Evolutionary conservation across 148 eudicot species (phyloP).

Genomic region (Camellia lanceoleosa): DNA sequence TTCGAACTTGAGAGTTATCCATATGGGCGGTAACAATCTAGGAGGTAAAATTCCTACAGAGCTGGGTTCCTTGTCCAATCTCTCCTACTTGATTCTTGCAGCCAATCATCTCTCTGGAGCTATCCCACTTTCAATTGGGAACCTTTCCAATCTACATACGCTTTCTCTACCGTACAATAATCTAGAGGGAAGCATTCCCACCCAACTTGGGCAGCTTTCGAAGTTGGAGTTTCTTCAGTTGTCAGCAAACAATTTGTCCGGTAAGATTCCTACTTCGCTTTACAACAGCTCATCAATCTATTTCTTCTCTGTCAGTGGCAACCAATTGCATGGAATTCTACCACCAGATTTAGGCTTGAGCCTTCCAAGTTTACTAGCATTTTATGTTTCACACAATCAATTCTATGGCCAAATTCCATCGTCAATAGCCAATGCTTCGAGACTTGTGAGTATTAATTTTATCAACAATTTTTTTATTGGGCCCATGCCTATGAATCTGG

Average conservation of each 20-base stretch:
- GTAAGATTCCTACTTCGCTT: slow-evolving; percentile 5
- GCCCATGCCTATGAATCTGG: not conserved
- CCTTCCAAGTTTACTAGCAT: not conserved
- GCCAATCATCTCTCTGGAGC: not conserved
- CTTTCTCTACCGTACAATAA: not conserved
- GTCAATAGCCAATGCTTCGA: slow-evolving; percentile 13
- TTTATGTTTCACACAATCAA: not conserved
- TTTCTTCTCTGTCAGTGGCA: not conserved
- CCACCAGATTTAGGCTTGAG: slow-evolving; percentile 13
- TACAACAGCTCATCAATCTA: not conserved
- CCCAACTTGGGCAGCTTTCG: not conserved
- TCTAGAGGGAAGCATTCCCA: slow-evolving; percentile 15
- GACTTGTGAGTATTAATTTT: not conserved
- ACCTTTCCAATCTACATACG: not conserved
- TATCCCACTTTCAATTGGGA: not conserved
- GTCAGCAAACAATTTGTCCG: not conserved
- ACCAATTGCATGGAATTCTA: slow-evolving; percentile 7
- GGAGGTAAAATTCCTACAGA: slow-evolving; percentile 9
- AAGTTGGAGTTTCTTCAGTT: not conserved
- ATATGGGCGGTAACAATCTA: not conserved
- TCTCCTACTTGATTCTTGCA: not conserved
- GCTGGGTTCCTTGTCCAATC: slow-evolving; percentile 4
- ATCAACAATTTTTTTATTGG: not conserved
- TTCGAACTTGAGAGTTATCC: not conserved
- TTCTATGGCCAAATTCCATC: slow-evolving; percentile 6